phyloP scores from a whole-genome alignment of 2,329 filamentous ascomycete genomes.

The Aspergillus quadricinctus region DNA sequence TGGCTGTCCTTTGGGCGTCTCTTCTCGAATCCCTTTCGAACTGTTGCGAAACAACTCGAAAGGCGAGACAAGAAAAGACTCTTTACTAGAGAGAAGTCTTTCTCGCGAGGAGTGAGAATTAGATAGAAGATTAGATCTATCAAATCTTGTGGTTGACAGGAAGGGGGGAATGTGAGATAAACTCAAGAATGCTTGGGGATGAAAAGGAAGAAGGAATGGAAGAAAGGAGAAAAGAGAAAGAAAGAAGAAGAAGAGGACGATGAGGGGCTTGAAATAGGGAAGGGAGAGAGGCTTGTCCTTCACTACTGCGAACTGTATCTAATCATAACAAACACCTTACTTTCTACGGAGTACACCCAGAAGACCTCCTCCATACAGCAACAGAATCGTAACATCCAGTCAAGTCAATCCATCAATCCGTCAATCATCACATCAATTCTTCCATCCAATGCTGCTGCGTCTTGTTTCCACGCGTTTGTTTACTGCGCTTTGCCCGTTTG shows the following conservation, averaged over 20 bases:
- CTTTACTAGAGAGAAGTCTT: conserved; percentile 33
- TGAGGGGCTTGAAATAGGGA: conserved; percentile 10
- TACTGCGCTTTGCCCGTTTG: conserved; percentile 18
- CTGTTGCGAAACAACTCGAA: conserved; percentile 44
- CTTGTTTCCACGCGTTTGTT: conserved; percentile 20
- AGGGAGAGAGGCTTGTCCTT: not conserved
- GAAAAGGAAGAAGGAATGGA: conserved; percentile 15
- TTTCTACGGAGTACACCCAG: not conserved
- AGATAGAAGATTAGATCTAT: conserved; percentile 18
- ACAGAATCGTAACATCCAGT: not conserved
- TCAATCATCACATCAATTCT: not conserved
- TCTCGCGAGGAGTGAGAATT: conserved; percentile 24
- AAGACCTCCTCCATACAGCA: not conserved
- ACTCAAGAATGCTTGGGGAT: conserved; percentile 9
- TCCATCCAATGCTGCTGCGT: not conserved
- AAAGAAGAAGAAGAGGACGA: conserved; percentile 7
- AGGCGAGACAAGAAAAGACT: conserved; percentile 48
- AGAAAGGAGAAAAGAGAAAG: conserved; percentile 4
- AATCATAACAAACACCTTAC: not conserved
- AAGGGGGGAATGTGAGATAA: conserved; percentile 13
- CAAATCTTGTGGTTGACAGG: conserved; percentile 15
- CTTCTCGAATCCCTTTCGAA: conserved; percentile 62
- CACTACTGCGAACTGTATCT: not conserved
- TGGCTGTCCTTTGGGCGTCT: conserved; percentile 76
- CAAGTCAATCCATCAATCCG: not conserved